Evolutionary conservation across 352 stramenopile species (phyloP).

Genomic region (Phytophthora meadii): DNA sequence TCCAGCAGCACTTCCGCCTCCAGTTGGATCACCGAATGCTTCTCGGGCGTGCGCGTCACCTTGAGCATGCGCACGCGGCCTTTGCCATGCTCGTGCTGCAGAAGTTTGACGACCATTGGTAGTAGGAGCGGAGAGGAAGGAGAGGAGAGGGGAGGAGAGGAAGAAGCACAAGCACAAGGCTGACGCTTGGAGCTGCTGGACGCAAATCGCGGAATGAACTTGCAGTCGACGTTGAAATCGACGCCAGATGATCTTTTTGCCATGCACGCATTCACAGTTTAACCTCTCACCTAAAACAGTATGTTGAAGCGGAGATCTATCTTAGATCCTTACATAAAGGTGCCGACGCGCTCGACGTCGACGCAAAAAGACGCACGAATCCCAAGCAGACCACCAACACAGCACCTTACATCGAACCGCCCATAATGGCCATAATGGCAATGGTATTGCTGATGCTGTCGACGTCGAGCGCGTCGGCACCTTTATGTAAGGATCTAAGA

Average conservation of each 20-base stretch:
- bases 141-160: background rate
- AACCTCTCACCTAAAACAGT: conserved; percentile 9
- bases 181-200: conserved; percentile 26
- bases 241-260: conserved; percentile 14
- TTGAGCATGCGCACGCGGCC: conserved; percentile 89
- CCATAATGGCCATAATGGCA: too few relatives aligned
- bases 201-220: conserved; percentile 49
- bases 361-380: too few relatives aligned
- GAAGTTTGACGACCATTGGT: conserved; percentile 74
- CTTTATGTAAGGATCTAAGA: conserved; percentile 19
- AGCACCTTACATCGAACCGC: conserved; percentile 9
- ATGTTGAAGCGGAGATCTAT: conserved; percentile 8
- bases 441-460: background rate
- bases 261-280: conserved; percentile 19
- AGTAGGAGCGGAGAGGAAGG: background rate
- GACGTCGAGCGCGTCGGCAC: conserved; percentile 23
- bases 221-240: conserved; percentile 20
- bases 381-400: too few relatives aligned
- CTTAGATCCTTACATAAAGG: conserved; percentile 22
- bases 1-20: conserved; percentile 87
- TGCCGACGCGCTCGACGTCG: conserved; percentile 24
- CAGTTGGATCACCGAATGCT: conserved; percentile 85
- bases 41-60: conserved; percentile 75
- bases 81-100: conserved; percentile 86
- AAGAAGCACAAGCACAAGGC: background rate